Evolutionary conservation across 2,329 filamentous ascomycete genomes (phyloP).

Genomic region (Reticulascus tulasneorum): DNA sequence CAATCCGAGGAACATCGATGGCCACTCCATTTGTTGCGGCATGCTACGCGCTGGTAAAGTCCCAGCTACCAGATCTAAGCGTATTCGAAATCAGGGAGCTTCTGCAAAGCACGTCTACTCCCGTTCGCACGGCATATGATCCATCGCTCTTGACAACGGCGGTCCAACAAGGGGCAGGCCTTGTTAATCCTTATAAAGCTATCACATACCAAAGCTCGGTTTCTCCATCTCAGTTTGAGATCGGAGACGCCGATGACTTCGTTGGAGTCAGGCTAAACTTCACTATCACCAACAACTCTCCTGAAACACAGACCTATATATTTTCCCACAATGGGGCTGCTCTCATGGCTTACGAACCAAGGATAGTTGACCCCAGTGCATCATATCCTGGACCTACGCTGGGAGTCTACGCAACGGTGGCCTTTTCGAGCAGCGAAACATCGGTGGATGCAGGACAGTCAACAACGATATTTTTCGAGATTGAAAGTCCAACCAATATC

Average conservation of each 20-base stretch:
- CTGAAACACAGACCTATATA: constrained; percentile 43
- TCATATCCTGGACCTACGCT: too few species aligned
- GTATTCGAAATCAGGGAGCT: constrained; percentile 20
- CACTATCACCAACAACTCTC: constrained; percentile 43
- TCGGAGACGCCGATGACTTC: constrained; percentile 42
- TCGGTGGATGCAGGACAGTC: constrained; percentile 36
- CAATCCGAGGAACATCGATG: constrained; percentile 53
- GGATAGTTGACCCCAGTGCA: too few species aligned
- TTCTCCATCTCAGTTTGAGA: constrained; percentile 43
- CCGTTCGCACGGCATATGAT: constrained; percentile 13
- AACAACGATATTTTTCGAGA: constrained; percentile 39
- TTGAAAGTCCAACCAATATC: constrained; percentile 32
- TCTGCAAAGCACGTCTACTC: constrained; percentile 27
- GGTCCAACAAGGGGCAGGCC: constrained; percentile 37
- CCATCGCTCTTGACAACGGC: constrained; percentile 27
- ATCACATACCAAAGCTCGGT: constrained; percentile 31
- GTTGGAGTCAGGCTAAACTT: constrained; percentile 27
- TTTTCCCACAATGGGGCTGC: constrained; percentile 46
- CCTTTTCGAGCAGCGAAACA: constrained; percentile 36
- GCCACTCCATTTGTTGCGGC: constrained; percentile 44
- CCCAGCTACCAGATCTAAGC: constrained; percentile 21
- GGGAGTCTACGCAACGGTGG: constrained; percentile 41
- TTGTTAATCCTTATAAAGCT: constrained; percentile 37
- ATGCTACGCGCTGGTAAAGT: constrained; percentile 26
- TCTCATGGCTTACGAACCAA: constrained; percentile 52